phyloP scores from a whole-genome alignment of 2,329 filamentous ascomycete species.

The Claviceps humidiphila region DNA sequence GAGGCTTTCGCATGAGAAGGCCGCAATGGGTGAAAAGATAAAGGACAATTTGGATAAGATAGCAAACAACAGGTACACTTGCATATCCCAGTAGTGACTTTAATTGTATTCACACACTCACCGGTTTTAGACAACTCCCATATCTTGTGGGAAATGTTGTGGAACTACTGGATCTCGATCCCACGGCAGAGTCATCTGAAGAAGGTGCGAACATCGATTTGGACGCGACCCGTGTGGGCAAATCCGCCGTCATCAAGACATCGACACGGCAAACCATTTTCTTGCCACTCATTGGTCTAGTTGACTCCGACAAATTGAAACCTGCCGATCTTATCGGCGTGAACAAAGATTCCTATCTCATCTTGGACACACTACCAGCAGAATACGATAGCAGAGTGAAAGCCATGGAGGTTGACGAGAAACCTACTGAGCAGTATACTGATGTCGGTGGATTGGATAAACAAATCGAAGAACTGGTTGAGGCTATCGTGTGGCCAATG shows the following conservation, averaged over 20 bases:
- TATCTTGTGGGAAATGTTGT: slow-evolving; percentile 98
- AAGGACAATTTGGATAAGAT: slow-evolving; percentile 99
- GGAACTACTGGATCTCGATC: slow-evolving; percentile 90
- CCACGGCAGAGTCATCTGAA: slow-evolving; percentile 87
- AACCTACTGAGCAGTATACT: slow-evolving; percentile 97
- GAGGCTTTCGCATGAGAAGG: slow-evolving; percentile 87
- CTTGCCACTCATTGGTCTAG: slow-evolving; percentile 88
- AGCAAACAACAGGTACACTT: slow-evolving; percentile 80
- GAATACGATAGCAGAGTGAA: slow-evolving; percentile 99
- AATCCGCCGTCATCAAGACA: slow-evolving; percentile 98
- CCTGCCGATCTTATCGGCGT: slow-evolving; percentile 94
- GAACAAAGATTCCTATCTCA: slow-evolving; percentile 97
- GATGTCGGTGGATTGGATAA: slow-evolving; percentile 97
- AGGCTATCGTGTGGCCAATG: slow-evolving; percentile 99
- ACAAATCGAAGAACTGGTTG: slow-evolving; percentile 96
- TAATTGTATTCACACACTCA: slow-evolving; percentile 2
- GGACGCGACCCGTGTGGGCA: slow-evolving; percentile 90
- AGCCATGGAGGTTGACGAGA: slow-evolving; percentile 99
- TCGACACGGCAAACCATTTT: slow-evolving; percentile 98
- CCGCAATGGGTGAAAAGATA: slow-evolving; percentile 94
- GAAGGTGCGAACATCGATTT: slow-evolving; percentile 98
- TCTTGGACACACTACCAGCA: slow-evolving; percentile 89
- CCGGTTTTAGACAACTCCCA: slow-evolving; percentile 64
- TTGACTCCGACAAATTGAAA: slow-evolving; percentile 90
- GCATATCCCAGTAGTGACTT: neutral